Evolutionary conservation across 192 early-diverging fungal genomes (phyloP), one percentile per base, ranked within the genome.

Genomic region (Backusella sp.): DNA sequence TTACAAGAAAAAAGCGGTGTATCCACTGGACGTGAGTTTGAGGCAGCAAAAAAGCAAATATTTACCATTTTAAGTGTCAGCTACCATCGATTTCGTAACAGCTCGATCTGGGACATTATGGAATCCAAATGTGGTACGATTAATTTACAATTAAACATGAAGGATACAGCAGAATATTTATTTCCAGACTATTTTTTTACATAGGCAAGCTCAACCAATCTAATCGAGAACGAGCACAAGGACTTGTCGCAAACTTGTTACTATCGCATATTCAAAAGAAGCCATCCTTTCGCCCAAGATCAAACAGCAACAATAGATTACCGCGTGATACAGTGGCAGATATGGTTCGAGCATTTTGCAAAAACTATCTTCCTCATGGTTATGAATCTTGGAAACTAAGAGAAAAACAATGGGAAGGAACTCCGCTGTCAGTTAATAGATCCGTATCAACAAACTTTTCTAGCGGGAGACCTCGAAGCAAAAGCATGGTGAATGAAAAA

Each of bases 111-210:
- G 70, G 44, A 71, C 28, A 49, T 71, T 15, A 71, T 71, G 70
- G 70, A 71, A 49, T 36, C 70, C 35, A 71, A 71, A n/a, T 71
- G 70, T 44, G 70, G 70, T 71, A 71, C 41, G 23, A 26, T 15
- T 56, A 56, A 56, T 56, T 56, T 56, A 56, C 21, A 56, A 56
- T 19, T 9, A 56, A 56, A 23, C 19, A 8, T 28, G 28, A 62
- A 11, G 26, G 23, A 3, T 8, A 26, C 26, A 9, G 9, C n/a
- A 28, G 56, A 62, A 23, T 56, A 21, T 56, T 56, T 56, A 56
- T 17, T 19, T 49, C 46, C 6, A 44, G 17, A 49, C 19, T 49
- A 19, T 49, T 49, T 49, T 19, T 62, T 62, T 21, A 8, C n/a
- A 56, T 23, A 62, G 56, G 56, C n/a, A 62, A 62, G 28, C 56